These are phyloP conservation scores for Cordyceps militaris DNA, from an alignment of 2,329 filamentous ascomycete species.

Conservation along the genomic window DNA sequence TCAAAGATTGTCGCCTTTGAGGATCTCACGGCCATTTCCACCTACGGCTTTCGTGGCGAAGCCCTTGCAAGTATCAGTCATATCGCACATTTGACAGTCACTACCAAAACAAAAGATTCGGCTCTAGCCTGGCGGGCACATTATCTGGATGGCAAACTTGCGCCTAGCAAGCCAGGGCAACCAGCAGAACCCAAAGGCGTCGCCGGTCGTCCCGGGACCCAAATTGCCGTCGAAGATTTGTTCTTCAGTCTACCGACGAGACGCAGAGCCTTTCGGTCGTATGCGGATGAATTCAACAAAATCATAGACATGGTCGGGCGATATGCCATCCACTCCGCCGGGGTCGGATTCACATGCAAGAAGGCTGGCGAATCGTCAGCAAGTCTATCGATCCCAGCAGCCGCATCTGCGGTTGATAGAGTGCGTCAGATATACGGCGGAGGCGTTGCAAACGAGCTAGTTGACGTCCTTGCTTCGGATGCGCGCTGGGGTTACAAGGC, in stretches of 20 bases:
- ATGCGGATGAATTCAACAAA: conserved; percentile 94
- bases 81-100: conserved; percentile 91
- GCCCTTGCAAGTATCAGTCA: conserved; percentile 96
- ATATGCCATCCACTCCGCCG: conserved; percentile 84
- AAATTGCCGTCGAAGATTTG: conserved; percentile 92
- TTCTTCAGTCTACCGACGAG: conserved; percentile 95
- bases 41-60: conserved; percentile 97
- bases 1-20: conserved; percentile 93
- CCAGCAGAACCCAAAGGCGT: conserved; percentile 77
- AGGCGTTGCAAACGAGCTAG: conserved; percentile 77
- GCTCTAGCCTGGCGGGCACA: conserved; percentile 84
- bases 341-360: conserved; percentile 94
- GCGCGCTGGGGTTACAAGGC: conserved; percentile 78
- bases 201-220: conserved; percentile 82
- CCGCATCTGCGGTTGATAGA: conserved; percentile 67
- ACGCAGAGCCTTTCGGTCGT: conserved; percentile 79
- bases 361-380: conserved; percentile 85
- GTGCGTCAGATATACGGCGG: conserved; percentile 87
- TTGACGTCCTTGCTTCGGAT: conserved; percentile 67
- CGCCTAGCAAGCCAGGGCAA: conserved; percentile 81
- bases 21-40: conserved; percentile 80
- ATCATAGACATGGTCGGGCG: conserved; percentile 91
- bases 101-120: conserved; percentile 84
- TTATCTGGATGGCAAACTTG: conserved; percentile 76
- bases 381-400: conserved; percentile 70